Conservation (phyloP, 208 protist species). For the Wallacemonas sp. region DNA sequence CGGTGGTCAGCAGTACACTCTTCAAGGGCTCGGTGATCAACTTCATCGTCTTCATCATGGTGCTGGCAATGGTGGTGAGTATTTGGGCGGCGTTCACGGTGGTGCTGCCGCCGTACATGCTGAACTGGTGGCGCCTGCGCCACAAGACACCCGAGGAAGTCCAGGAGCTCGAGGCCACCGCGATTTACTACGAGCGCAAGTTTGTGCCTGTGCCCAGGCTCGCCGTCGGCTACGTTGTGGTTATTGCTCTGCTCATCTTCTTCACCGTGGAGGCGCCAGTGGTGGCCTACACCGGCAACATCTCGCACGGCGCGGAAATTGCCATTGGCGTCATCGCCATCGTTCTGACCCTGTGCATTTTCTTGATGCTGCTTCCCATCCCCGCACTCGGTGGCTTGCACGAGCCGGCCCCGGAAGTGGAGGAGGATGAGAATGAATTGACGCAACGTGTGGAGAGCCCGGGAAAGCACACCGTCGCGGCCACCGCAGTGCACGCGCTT, state of each 20-base stretch:
- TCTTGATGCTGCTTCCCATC: constrained; percentile 48
- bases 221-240: constrained; percentile 37
- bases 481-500: not conserved
- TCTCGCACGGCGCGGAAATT: constrained; percentile 19
- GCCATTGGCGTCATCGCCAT: constrained; percentile 38
- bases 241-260: constrained; percentile 44
- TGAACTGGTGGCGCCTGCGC: constrained; percentile 62
- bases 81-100: constrained; percentile 38
- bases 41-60: constrained; percentile 62
- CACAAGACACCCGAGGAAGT: constrained; percentile 42
- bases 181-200: constrained; percentile 46
- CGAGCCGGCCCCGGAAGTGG: constrained; percentile 23
- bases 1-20: constrained; percentile 41
- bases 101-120: constrained; percentile 59
- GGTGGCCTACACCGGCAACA: constrained; percentile 28
- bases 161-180: constrained; percentile 19
- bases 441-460: not conserved
- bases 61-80: constrained; percentile 34
- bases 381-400: constrained; percentile 45
- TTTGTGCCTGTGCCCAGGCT: constrained; percentile 50
- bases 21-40: constrained; percentile 38
- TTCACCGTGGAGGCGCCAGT: constrained; percentile 53
- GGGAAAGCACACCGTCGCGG: not conserved
- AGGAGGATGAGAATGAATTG: constrained; percentile 8
- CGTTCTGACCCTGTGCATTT: constrained; percentile 33